Evolutionary conservation across 371 early-diverging fungal genomes (phyloP).

Genomic region (Mortierella sp.): DNA sequence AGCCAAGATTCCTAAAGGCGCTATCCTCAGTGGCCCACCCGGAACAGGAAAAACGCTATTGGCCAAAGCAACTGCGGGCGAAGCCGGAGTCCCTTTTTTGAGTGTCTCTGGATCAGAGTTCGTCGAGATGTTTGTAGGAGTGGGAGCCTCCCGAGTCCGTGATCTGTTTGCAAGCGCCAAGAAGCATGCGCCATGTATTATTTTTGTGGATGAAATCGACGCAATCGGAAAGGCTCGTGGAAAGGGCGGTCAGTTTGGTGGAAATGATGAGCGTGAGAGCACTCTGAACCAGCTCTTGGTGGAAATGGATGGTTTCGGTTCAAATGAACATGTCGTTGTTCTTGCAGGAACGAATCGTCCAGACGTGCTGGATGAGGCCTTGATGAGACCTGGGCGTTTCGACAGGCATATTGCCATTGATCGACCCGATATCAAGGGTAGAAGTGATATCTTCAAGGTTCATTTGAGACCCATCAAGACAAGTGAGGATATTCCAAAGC

Average conservation of each 20-base stretch:
- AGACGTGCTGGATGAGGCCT: constrained; percentile 92
- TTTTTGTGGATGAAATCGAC: constrained; percentile 99
- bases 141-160: constrained; percentile 98
- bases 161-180: constrained; percentile 98
- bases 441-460: constrained; percentile 95
- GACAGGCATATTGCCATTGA: constrained; percentile 98
- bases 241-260: constrained; percentile 90
- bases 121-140: constrained; percentile 99
- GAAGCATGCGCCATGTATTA: constrained; percentile 98
- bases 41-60: constrained; percentile 99
- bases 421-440: constrained; percentile 95
- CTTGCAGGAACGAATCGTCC: constrained; percentile 96
- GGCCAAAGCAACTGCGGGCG: constrained; percentile 99
- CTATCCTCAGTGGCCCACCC: constrained; percentile 98
- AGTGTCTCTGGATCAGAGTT: constrained; percentile 99
- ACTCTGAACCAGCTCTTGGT: constrained; percentile 98
- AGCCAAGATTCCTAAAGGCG: constrained; percentile 99
- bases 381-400: constrained; percentile 98
- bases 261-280: constrained; percentile 98
- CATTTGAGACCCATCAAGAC: constrained; percentile 96
- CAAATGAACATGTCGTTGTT: constrained; percentile 93
- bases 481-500: constrained; percentile 78
- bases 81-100: constrained; percentile 98
- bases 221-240: constrained; percentile 99
- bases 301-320: constrained; percentile 99